Evolutionary conservation across 495 filamentous ascomycete genomes (phyloP).

Genomic region (Aspergillus panamensis): DNA sequence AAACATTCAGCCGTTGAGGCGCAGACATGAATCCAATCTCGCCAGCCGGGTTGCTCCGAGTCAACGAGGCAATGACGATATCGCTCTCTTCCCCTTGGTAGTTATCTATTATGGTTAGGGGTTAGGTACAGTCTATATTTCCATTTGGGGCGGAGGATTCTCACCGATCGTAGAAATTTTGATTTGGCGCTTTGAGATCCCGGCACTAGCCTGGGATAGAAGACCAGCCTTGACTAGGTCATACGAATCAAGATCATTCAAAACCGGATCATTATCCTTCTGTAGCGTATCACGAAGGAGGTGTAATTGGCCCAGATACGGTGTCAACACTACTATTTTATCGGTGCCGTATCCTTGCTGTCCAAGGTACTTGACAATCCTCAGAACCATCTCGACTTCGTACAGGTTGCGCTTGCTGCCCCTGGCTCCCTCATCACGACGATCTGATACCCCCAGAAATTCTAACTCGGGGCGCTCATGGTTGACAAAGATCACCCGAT

Average conservation of each 20-base stretch:
- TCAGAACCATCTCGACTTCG: conserved; percentile 65
- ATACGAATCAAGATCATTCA: conserved; percentile 67
- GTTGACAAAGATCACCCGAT: conserved; percentile 63
- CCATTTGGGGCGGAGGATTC: neutral
- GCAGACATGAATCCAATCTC: conserved; percentile 75
- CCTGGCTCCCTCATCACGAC: conserved; percentile 46
- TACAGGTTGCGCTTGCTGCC: conserved; percentile 61
- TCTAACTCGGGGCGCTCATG: conserved; percentile 53
- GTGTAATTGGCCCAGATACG: conserved; percentile 67
- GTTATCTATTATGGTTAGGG: conserved; percentile 51
- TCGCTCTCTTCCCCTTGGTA: conserved; percentile 81
- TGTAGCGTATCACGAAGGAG: conserved; percentile 53
- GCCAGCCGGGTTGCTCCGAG: conserved; percentile 58
- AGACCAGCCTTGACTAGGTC: conserved; percentile 67
- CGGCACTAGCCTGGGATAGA: conserved; percentile 52
- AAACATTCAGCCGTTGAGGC: conserved; percentile 67
- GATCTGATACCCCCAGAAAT: conserved; percentile 41
- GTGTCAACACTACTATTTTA: conserved; percentile 67
- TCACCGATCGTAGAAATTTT: conserved; percentile 65
- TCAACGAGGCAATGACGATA: conserved; percentile 66
- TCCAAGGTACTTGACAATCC: conserved; percentile 65
- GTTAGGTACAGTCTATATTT: neutral
- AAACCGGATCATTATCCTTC: conserved; percentile 54
- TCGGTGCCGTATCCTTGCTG: conserved; percentile 72
- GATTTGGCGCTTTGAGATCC: conserved; percentile 47